Evolutionary conservation across 176 grass and related monocot genomes (phyloP), one percentile per base, ranked within the genome.

Genomic region (Microstegium vimineum): DNA sequence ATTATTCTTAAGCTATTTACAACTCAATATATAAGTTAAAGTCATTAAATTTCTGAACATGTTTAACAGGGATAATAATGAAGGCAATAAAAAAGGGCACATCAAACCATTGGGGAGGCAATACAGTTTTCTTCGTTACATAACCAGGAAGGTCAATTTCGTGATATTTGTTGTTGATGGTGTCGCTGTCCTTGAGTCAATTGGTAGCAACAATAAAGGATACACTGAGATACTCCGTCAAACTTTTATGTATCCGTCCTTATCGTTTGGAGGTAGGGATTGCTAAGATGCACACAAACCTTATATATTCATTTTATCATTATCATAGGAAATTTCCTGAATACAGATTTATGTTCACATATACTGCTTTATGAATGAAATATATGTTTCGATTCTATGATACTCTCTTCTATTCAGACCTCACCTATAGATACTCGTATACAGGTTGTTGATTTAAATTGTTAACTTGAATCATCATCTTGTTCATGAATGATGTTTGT

Each of bases 81-180:
- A 86, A 87, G 80, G 18, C 14, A 3, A 32, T 51, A 90, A 22
- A 31, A 88, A 36, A 54, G 54, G 84, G 35, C 80, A 46, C 47
- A 84, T 87, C 56, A 89, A 92, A 49, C 78, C 62, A 77, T 79
- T 82, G 73, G 45, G 43, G 38, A 90, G 62, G 37, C 66, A 91
- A 66, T 74, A 73, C 41, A 27, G 75, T 86, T 84, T 88, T 66
- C 49, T 76, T 40, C 77, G 10, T 87, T 89, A 69, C 73, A 77
- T 81, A 62, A 94, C 69, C 68, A 89, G 94, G 83, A 92, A 77
- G 69, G 92, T 97, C 35, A 97, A 94, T 76, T 94, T 85, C 85
- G 92, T 85, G 43, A 90, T 97, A 86, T 94, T 97, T 86, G 85
- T 94, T 62, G 71, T 92, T 70, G 57, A 94, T 81, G 92, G 91